These are phyloP conservation scores for Trichoderma sp. DNA, from an alignment of 2,329 filamentous ascomycete genomes.

Conservation along the genomic window DNA sequence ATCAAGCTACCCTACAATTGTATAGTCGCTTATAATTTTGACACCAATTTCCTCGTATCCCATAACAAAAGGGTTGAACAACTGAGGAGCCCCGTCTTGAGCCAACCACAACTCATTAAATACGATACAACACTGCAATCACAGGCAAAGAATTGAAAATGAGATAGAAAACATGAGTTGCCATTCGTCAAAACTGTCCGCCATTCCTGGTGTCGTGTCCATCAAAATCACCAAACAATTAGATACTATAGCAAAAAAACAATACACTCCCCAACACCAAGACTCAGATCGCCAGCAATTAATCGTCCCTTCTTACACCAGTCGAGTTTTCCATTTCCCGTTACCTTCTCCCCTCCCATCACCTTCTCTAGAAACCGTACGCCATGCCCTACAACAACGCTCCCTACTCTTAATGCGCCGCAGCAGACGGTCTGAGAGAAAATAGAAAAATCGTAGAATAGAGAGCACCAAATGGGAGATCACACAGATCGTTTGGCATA, in stretches of 20 bases:
- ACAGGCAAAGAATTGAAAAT: not conserved
- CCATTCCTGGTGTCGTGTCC: not conserved
- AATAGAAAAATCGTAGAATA: not conserved
- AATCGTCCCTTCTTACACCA: not conserved
- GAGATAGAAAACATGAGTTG: not conserved
- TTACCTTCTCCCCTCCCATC: not conserved
- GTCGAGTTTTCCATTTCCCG: not conserved
- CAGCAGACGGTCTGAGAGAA: not conserved
- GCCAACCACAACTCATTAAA: not conserved
- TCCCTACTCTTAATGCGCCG: not conserved
- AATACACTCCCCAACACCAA: slow-evolving; percentile 5
- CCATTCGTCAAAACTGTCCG: not conserved
- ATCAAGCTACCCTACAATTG: not conserved
- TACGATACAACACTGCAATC: not conserved
- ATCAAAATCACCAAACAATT: not conserved
- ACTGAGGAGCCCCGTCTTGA: not conserved
- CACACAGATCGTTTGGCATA: not conserved
- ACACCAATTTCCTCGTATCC: not conserved
- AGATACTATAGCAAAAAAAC: not conserved
- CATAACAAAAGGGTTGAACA: not conserved
- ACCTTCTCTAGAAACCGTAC: slow-evolving; percentile 4
- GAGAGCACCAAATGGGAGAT: not conserved
- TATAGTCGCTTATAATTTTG: not conserved
- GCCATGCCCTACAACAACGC: slow-evolving; percentile 13
- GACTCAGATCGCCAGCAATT: not conserved